Percentiles rank a stretch among this genome's conserved stretches.
phyloP scores from a whole-genome alignment of 352 stramenopile species.

The Globisporangium alternatum region DNA sequence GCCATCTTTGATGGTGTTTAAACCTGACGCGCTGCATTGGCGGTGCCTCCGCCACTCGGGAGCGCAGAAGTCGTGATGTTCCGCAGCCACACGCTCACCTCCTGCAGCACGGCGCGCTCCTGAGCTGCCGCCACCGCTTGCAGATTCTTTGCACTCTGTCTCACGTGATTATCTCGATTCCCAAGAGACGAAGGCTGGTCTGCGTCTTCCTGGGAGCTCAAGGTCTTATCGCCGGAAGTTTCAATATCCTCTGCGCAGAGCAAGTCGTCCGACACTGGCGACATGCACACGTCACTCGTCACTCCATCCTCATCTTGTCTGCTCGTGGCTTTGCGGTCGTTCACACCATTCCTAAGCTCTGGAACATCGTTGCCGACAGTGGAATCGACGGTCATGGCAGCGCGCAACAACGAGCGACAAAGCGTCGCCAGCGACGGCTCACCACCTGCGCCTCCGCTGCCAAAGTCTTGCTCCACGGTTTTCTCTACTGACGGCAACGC shows the following conservation, averaged over 20 bases:
- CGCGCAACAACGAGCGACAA: constrained; percentile 52
- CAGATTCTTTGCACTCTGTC: constrained; percentile 5
- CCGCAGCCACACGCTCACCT: constrained; percentile 75
- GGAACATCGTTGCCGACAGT: not conserved
- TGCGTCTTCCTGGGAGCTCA: constrained; percentile 1
- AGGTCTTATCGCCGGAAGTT: constrained; percentile 27
- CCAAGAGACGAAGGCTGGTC: not conserved
- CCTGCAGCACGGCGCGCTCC: constrained; percentile 76
- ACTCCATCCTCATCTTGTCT: constrained; percentile 4
- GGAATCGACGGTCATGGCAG: constrained; percentile 38
- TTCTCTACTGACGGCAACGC: constrained; percentile 35
- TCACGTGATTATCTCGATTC: constrained; percentile 9
- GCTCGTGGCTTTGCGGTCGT: not conserved
- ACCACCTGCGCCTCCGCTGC: constrained; percentile 4
- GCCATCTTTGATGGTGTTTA: not conserved
- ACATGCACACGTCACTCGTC: constrained; percentile 21
- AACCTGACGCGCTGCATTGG: not conserved
- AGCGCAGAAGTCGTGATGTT: constrained; percentile 33
- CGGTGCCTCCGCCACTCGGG: not conserved
- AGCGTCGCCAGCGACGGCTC: constrained; percentile 35
- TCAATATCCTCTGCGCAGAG: constrained; percentile 72
- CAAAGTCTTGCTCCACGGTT: constrained; percentile 36
- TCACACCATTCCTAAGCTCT: not conserved
- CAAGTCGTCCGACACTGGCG: constrained; percentile 43
- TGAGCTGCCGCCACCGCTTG: constrained; percentile 39